Base-by-base conservation (phyloP, 1,284 basidiomycete genomes). In the Puccinia hordei region DNA sequence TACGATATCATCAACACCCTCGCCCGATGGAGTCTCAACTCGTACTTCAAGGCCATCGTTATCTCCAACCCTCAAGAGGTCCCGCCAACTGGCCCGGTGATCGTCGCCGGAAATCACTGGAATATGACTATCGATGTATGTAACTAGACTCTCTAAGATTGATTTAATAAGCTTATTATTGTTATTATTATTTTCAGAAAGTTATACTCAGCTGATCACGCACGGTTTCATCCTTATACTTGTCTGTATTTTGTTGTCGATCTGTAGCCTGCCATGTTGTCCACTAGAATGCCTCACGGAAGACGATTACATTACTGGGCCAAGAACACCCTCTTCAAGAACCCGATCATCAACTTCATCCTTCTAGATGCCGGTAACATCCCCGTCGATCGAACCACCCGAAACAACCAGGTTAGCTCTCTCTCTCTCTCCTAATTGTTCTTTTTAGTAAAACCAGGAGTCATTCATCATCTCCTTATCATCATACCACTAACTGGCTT, bases 111-210 rank as follows among this genome's bases (percentile, higher is more conserved):
- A 35, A 79, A 71, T 63, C 77, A 79, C 57, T 79, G 77, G 77
- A 79, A 79, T 27, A 79, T 79, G 77, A 79, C 65, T 15, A 49
- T 79, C 35, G 77, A 79, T 44, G 75, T 77, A 79, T 44, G 75
- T 69, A 49, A 53, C 19, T 66, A 2, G 22, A 6, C 9, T 19
- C 59, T 2, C 30, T 27, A n/a, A 55, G 9, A 3, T n/a, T 49
- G 19, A 30, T 30, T 44, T 49, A 17, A 9, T n/a, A 41, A 27
- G 24, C 49, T 46, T 38, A 17, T 46, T n/a, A n/a, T n/a, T n/a
- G n/a, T n/a, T n/a, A n/a, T n/a, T n/a, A n/a, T n/a, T n/a, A n/a
- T n/a, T n/a, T n/a, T n/a, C 8, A 22, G 24, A 24, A 30, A 22
- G n/a, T 3, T 24, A 30, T 22, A 66, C 9, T 38, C 33, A 30